Base-by-base conservation (phyloP, 1,284 basidiomycete species). In the Heliocybe sulcata region DNA sequence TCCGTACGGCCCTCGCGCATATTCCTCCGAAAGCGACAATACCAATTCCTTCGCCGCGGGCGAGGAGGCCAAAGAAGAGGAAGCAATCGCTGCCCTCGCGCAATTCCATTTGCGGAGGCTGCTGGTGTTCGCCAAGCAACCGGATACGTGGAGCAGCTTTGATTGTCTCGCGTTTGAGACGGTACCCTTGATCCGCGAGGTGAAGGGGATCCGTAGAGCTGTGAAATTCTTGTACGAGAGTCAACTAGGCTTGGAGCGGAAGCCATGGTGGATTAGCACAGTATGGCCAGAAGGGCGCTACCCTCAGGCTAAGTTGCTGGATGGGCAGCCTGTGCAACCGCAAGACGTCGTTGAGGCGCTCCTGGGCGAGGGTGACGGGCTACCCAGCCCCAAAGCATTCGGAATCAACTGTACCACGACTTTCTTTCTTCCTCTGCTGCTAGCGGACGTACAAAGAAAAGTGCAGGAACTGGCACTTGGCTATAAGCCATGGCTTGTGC, bases 121-220 rank as follows among this genome's bases (percentile, higher is more conserved):
- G 35, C 60, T 68, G 31, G 70, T 81, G 0, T 87, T 84, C 62
- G 74, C 80, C 0, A 61, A 65, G 3, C 71, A 82, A 53, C 54
- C 56, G 10, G 68, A 72, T 20, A 70, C 72, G 0, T 93, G 89
- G 90, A 59, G 65, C 25, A 64, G 64, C 9, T 69, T 93, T 54
- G 81, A 86, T 55, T 77, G 76, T 58, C 63, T 93, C 51, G 87
- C 87, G 8, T 92, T 93, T 65, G 91, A 93, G 74, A 93, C 90
- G 0, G 72, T 92, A 2, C 89, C 91, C 0, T 71, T 90, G 0
- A 64, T 80, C 12, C 69, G 82, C 23, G 91, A 94, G 67, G 73
- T 87, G 3, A 67, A 64, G 10, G 88, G 84, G 1, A 83, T 93
- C 55, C 72, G 88, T 47, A 68, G 69, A 14, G 88, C 89, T 0